These are phyloP conservation scores for Stipa capillata DNA, from an alignment of 176 grass and related monocot species.

Conservation along the genomic window DNA sequence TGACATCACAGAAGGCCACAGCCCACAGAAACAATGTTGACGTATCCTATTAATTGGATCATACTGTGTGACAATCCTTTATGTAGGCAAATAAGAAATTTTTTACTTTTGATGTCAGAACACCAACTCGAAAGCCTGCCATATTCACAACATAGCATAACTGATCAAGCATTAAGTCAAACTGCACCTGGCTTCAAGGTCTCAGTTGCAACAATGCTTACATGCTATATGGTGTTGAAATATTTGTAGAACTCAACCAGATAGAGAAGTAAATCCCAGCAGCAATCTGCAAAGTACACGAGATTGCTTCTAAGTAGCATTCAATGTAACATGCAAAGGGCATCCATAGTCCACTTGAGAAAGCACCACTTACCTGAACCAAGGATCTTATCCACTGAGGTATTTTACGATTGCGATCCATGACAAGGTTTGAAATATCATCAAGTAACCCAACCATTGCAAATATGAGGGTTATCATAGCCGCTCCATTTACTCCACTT, in stretches of 20 bases:
- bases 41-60: neutral
- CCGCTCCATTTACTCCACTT: slow-evolving; percentile 55
- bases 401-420: slow-evolving; percentile 36
- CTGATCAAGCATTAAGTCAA: neutral
- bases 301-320: slow-evolving; percentile 9
- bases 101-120: neutral
- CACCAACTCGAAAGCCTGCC: neutral
- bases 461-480: slow-evolving; percentile 60
- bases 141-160: neutral
- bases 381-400: slow-evolving; percentile 53
- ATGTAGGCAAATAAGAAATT: neutral
- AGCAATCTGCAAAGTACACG: slow-evolving; percentile 45
- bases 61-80: neutral
- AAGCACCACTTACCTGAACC: slow-evolving; percentile 45
- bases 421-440: slow-evolving; percentile 45
- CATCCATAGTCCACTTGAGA: neutral
- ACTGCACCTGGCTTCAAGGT: neutral
- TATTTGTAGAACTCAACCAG: slow-evolving; percentile 71
- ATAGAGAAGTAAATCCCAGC: slow-evolving; percentile 72
- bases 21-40: neutral
- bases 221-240: slow-evolving; percentile 87
- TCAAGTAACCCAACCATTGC: slow-evolving; percentile 79
- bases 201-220: slow-evolving; percentile 34
- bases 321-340: neutral
- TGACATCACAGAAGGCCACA: neutral